These are phyloP conservation scores for Diaporthe citri DNA, from an alignment of 2,329 filamentous ascomycete species.

Conservation along the genomic window DNA sequence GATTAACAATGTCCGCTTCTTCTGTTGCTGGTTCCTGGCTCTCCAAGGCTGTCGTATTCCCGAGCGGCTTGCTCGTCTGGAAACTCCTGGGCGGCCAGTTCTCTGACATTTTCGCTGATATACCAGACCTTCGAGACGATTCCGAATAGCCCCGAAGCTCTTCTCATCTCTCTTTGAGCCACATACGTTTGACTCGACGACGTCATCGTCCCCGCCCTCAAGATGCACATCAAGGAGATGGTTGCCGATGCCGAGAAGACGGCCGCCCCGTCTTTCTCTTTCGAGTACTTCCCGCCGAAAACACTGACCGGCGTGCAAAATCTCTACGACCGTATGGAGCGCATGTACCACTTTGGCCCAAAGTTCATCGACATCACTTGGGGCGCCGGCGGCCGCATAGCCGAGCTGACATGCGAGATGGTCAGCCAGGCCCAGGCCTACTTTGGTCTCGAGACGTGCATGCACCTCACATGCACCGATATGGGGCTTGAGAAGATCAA, in stretches of 20 bases:
- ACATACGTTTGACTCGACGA: background rate
- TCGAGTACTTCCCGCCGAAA: constrained; percentile 99
- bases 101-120: constrained; percentile 20
- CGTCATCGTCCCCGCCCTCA: constrained; percentile 50
- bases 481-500: constrained; percentile 96
- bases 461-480: constrained; percentile 98
- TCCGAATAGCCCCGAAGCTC: background rate
- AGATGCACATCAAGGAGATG: constrained; percentile 97
- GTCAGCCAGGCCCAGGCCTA: constrained; percentile 94
- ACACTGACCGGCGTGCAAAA: constrained; percentile 98
- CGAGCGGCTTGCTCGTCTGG: constrained; percentile 9
- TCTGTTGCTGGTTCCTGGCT: background rate
- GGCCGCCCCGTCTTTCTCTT: constrained; percentile 91
- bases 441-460: constrained; percentile 97
- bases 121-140: constrained; percentile 9
- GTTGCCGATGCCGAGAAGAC: constrained; percentile 83
- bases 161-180: background rate
- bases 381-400: constrained; percentile 93
- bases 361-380: constrained; percentile 99
- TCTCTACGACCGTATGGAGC: constrained; percentile 98
- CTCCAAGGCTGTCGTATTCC: background rate
- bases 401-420: constrained; percentile 96
- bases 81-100: constrained; percentile 8
- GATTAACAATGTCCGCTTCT: background rate
- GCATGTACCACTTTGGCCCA: constrained; percentile 94